phyloP scores from a whole-genome alignment of 1,139 yeast genomes.

The Kodamaea fungicola region DNA sequence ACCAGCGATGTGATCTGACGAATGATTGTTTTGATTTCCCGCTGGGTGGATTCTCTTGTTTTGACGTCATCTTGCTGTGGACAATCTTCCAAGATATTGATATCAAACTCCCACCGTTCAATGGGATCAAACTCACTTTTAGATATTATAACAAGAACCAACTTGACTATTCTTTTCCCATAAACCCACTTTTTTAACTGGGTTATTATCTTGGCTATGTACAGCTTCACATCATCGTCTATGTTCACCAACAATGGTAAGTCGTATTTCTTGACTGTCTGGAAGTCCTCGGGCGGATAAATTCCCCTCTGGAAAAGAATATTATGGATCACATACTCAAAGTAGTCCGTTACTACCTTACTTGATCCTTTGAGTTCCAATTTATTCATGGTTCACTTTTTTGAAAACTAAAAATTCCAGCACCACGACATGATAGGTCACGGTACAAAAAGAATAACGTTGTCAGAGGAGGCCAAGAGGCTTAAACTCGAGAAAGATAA shows the following conservation, averaged over 20 bases:
- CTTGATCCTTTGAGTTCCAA: conserved; percentile 76
- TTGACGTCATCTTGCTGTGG: conserved; percentile 17
- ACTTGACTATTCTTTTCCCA: conserved; percentile 63
- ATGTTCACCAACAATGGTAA: conserved; percentile 67
- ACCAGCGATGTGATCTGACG: conserved; percentile 89
- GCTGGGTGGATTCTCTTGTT: conserved; percentile 53
- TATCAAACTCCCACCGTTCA: conserved; percentile 85
- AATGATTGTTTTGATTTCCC: conserved; percentile 78
- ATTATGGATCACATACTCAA: conserved; percentile 74
- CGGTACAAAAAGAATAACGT: conserved; percentile 60
- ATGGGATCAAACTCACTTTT: conserved; percentile 65
- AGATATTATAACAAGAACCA: conserved; percentile 70
- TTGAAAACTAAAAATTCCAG: not conserved
- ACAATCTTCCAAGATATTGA: conserved; percentile 38
- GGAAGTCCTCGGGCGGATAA: conserved; percentile 86
- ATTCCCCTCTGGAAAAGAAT: conserved; percentile 88
- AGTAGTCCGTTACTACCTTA: conserved; percentile 76
- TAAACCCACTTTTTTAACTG: conserved; percentile 83
- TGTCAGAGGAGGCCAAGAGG: conserved; percentile 53
- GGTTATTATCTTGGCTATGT: conserved; percentile 64
- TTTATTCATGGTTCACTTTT: conserved; percentile 18
- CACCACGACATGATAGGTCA: conserved; percentile 31
- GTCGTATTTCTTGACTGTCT: conserved; percentile 76
- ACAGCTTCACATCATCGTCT: conserved; percentile 73
- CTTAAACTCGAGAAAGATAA: conserved; percentile 55